Evolutionary conservation across 371 early-diverging fungal species (phyloP).

Genomic region (Zancudomyces culisetae): DNA sequence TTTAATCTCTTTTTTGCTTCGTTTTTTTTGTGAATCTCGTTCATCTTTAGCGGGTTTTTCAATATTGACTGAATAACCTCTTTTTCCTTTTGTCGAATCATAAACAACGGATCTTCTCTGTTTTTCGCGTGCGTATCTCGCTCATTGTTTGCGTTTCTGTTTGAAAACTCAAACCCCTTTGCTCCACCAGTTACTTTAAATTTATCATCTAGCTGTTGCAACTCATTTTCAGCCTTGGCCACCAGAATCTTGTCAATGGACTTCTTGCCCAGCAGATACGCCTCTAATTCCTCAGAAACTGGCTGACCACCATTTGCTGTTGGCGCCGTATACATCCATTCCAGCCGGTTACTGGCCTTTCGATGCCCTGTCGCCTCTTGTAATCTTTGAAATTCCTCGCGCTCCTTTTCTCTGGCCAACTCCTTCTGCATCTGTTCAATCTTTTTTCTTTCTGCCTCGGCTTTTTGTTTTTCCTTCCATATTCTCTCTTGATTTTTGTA

Average conservation of each 20-base stretch:
- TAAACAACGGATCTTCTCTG: slow-evolving; percentile 78
- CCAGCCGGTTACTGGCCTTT: slow-evolving; percentile 51
- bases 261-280: slow-evolving; percentile 73
- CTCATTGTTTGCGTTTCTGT: slow-evolving; percentile 48
- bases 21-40: slow-evolving; percentile 28
- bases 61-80: slow-evolving; percentile 52
- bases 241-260: slow-evolving; percentile 42
- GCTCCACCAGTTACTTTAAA: slow-evolving; percentile 5
- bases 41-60: slow-evolving; percentile 51
- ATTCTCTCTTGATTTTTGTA: slow-evolving; percentile 76
- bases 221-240: slow-evolving; percentile 10
- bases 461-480: slow-evolving; percentile 73
- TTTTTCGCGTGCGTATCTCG: slow-evolving; percentile 70
- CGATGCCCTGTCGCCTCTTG: slow-evolving; percentile 49
- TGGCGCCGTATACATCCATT: slow-evolving; percentile 89
- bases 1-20: slow-evolving; percentile 25
- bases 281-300: slow-evolving; percentile 54
- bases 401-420: slow-evolving; percentile 68
- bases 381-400: slow-evolving; percentile 63
- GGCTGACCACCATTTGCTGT: slow-evolving; percentile 29
- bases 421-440: slow-evolving; percentile 81
- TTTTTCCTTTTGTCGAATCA: slow-evolving; percentile 72
- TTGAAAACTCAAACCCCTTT: slow-evolving; percentile 15
- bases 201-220: slow-evolving; percentile 4
- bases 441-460: slow-evolving; percentile 66